These are phyloP conservation scores for Kurtzmaniella natalensis DNA, from an alignment of 1,139 yeast species.

Conservation along the genomic window DNA sequence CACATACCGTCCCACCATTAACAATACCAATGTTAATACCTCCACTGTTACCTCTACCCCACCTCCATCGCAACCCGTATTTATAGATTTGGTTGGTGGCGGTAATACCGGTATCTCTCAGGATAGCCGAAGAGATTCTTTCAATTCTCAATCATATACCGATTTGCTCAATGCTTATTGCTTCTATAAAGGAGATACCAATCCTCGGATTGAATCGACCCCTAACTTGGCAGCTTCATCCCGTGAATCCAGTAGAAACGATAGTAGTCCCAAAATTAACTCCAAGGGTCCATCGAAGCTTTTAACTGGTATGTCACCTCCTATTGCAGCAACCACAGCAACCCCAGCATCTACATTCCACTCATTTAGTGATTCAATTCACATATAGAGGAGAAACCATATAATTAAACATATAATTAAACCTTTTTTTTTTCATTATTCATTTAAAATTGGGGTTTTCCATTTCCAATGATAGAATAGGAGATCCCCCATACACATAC, in stretches of 20 bases:
- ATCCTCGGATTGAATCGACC: slow-evolving; percentile 1
- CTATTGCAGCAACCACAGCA: slow-evolving; percentile 9
- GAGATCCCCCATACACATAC: no score
- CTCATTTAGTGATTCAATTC: slow-evolving; percentile 31
- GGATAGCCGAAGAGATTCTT: slow-evolving; percentile 4
- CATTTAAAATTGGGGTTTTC: no score
- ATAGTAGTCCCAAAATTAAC: slow-evolving; percentile 1
- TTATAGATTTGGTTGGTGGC: neutral
- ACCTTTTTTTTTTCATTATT: no score
- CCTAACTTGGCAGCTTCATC: slow-evolving; percentile 7
- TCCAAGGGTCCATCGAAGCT: neutral
- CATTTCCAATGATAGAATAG: no score
- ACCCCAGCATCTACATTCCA: slow-evolving; percentile 28
- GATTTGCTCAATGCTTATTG: slow-evolving; percentile 31
- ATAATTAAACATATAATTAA: no score
- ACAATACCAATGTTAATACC: neutral
- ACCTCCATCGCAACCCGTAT: neutral
- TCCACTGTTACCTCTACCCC: neutral
- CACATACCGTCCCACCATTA: neutral
- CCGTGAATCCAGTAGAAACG: slow-evolving; percentile 8
- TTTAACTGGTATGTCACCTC: neutral
- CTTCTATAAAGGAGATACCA: slow-evolving; percentile 23
- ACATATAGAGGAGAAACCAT: slow-evolving; percentile 19
- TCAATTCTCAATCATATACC: slow-evolving; percentile 25
- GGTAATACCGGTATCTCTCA: neutral